Percentiles rank a stretch among this genome's conserved stretches.
phyloP scores from a whole-genome alignment of 805 yeast species.

The Yarrowia yakushimensis region DNA sequence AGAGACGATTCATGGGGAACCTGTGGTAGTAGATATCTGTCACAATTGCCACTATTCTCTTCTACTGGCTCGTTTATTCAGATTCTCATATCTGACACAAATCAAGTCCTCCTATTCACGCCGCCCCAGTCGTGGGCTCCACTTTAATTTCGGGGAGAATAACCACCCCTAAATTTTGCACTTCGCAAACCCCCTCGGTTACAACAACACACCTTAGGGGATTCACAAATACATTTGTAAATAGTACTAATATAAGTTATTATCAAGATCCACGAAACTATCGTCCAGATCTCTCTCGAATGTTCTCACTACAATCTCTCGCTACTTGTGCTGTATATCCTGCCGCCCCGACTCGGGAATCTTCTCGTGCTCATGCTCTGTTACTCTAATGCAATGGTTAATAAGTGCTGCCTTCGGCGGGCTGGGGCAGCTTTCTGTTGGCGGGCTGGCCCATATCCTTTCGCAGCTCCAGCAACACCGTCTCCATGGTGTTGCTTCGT shows the following conservation, averaged over 20 bases:
- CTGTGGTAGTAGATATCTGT: too few species aligned
- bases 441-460: constrained; percentile 79
- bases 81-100: too few species aligned
- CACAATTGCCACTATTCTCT: too few species aligned
- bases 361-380: constrained; percentile 1
- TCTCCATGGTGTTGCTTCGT: constrained; percentile 87
- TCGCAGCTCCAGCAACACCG: constrained; percentile 82
- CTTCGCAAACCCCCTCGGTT: neutral
- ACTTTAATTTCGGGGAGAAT: neutral
- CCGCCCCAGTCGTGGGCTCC: too few species aligned
- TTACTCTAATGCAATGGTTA: constrained; percentile 24
- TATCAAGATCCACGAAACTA: neutral
- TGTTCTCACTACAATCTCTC: too few species aligned
- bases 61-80: too few species aligned
- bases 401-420: constrained; percentile 80
- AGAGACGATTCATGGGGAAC: neutral
- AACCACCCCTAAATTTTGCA: neutral
- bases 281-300: neutral
- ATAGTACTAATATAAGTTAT: constrained; percentile 17
- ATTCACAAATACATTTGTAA: neutral
- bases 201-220: too few species aligned
- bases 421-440: constrained; percentile 85
- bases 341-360: too few species aligned
- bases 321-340: too few species aligned
- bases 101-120: neutral